Evolutionary conservation across 805 yeast genomes (phyloP), one percentile per base, ranked within the genome.

Genomic region (Candida bentonensis): DNA sequence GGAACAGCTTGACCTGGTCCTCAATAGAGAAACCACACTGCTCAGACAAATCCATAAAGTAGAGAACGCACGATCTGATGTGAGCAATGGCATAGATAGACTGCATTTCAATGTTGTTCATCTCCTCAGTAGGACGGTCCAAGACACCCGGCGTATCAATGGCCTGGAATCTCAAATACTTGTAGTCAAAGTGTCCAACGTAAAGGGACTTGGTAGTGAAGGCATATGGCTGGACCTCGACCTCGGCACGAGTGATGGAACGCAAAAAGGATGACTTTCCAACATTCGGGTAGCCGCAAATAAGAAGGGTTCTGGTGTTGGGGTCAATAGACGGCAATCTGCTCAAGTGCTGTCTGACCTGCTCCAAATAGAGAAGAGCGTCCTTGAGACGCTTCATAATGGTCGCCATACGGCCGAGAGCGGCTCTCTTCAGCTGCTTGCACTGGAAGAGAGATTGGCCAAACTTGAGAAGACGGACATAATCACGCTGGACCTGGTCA

Each of bases 91-190:
- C 98, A 59, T 92, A 92, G 59, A 92, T 92, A 42, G 95, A 83
- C 70, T 92, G 99, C 98, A 92, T 92, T 71, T 92, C 99, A 65
- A 92, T 92, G 67, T 92, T 92, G 72, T 92, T 92, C 99, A 92
- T 92, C 63, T 92, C 98, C 66, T 92, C 99, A 40, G 96, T 87
- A 48, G 98, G 98, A 65, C 97, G 79, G 67, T 92, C 99, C 63
- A 92, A 72, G 58, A 92, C 88, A 71, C 99, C 99, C 26, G 99
- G 98, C 30, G 98, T 92, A 67, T 92, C 99, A 60, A 92, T 92
- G 46, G 97, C 98, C 71, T 92, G 99, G 72, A 92, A 92, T 60
- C 99, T 75, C 60, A 92, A 71, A 65, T 92, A 94, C 69, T 92
- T 92, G 71, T 92, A 92, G 69, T 92, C 99, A 63, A 92, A 92